These are phyloP conservation scores for Ceratobasidium sp. DNA, from an alignment of 1,284 basidiomycete genomes.

Conservation along the genomic window DNA sequence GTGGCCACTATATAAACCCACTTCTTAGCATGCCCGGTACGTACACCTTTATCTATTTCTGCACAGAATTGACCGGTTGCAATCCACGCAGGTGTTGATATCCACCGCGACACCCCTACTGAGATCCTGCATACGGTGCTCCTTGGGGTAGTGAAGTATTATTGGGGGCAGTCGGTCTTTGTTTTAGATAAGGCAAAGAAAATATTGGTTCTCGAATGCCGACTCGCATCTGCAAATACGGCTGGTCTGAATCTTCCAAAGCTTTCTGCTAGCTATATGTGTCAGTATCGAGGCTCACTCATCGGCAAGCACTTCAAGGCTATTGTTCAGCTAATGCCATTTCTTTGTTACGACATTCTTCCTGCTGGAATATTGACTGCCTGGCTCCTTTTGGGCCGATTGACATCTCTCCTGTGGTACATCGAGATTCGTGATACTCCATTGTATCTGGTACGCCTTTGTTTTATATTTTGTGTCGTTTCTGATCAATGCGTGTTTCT, in stretches of 20 bases:
- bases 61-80: not conserved
- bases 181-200: conserved; percentile 52
- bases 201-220: conserved; percentile 51
- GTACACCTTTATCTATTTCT: not conserved
- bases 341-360: conserved; percentile 56
- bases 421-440: conserved; percentile 58
- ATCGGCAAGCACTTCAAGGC: conserved; percentile 63
- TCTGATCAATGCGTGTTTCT: not conserved
- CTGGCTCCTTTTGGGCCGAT: conserved; percentile 57
- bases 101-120: conserved; percentile 55
- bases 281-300: conserved; percentile 60
- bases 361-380: conserved; percentile 51
- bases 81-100: conserved; percentile 49
- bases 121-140: conserved; percentile 58
- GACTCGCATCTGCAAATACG: conserved; percentile 55
- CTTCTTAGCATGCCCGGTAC: not conserved
- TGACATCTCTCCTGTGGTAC: conserved; percentile 59
- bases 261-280: conserved; percentile 56
- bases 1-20: not conserved
- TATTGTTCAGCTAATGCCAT: conserved; percentile 58
- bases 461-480: not conserved
- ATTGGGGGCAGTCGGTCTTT: conserved; percentile 56
- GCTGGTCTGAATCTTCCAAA: conserved; percentile 54
- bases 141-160: conserved; percentile 59
- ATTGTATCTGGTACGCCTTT: conserved; percentile 55